phyloP scores from a whole-genome alignment of 2,329 filamentous ascomycete genomes.

The Lachnellula suecica region DNA sequence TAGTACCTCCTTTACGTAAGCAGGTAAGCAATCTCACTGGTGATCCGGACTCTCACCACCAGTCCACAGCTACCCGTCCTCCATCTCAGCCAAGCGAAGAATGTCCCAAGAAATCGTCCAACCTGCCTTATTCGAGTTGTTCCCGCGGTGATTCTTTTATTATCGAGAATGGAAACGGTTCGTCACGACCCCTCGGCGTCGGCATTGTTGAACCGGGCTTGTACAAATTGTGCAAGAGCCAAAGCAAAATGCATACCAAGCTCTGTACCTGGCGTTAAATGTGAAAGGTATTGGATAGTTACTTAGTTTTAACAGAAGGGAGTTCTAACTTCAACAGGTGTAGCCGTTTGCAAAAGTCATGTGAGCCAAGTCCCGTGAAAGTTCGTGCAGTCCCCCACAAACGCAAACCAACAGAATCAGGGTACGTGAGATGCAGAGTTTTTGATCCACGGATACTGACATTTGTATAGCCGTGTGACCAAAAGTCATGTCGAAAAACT shows the following conservation, averaged over 20 bases:
- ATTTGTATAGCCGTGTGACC: conserved; percentile 2
- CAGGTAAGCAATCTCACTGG: too few relatives aligned
- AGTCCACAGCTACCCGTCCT: too few relatives aligned
- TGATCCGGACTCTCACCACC: too few relatives aligned
- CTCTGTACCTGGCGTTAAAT: not conserved
- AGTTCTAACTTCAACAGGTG: conserved; percentile 14
- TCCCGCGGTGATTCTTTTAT: too few relatives aligned
- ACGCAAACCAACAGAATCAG: conserved; percentile 6
- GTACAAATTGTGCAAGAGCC: conserved; percentile 14
- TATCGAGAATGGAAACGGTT: too few relatives aligned
- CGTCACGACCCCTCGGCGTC: too few relatives aligned
- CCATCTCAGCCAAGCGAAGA: too few relatives aligned
- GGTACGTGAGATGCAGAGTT: not conserved
- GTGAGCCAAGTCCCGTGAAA: conserved; percentile 13
- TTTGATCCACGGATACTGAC: not conserved
- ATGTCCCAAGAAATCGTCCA: too few relatives aligned
- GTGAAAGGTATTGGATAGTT: conserved; percentile 13
- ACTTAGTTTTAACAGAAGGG: not conserved
- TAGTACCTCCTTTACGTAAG: too few relatives aligned
- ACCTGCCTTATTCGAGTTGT: too few relatives aligned
- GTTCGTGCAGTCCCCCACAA: conserved; percentile 9
- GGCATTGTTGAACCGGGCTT: conserved; percentile 11
- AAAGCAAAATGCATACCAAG: conserved; percentile 17
- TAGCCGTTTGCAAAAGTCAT: conserved; percentile 15
- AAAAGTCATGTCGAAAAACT: conserved; percentile 20